These are phyloP conservation scores for Curvularia verruculosa DNA, from an alignment of 2,329 filamentous ascomycete genomes.

Conservation along the genomic window DNA sequence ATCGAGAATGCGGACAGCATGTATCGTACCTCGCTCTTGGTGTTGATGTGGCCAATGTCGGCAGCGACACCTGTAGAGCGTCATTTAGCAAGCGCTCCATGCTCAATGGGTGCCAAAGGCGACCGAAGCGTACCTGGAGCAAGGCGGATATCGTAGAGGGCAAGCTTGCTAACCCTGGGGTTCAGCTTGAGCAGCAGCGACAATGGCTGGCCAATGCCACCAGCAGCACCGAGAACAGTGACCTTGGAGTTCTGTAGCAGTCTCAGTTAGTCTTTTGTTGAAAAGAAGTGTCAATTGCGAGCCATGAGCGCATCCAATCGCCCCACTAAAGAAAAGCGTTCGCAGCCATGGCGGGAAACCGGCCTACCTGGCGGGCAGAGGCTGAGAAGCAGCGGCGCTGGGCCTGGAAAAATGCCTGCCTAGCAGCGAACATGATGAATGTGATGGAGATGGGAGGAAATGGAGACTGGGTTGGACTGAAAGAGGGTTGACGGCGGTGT, in stretches of 20 bases:
- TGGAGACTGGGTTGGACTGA: slow-evolving; percentile 37
- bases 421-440: slow-evolving; percentile 70
- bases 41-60: slow-evolving; percentile 99
- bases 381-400: slow-evolving; percentile 61
- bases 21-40: slow-evolving; percentile 74
- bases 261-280: slow-evolving; percentile 30
- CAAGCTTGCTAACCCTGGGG: slow-evolving; percentile 89
- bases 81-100: slow-evolving; percentile 25
- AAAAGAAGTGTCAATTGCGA: slow-evolving; percentile 16
- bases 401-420: slow-evolving; percentile 57
- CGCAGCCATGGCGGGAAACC: slow-evolving; percentile 15
- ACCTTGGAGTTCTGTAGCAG: slow-evolving; percentile 86
- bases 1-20: neutral
- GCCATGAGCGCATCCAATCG: slow-evolving; percentile 9
- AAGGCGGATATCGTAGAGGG: slow-evolving; percentile 96
- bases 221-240: slow-evolving; percentile 92
- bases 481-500: slow-evolving; percentile 21
- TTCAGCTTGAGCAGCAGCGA: slow-evolving; percentile 99
- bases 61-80: slow-evolving; percentile 81
- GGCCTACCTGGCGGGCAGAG: slow-evolving; percentile 58
- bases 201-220: slow-evolving; percentile 97
- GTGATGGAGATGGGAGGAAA: slow-evolving; percentile 27
- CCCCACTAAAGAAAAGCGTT: slow-evolving; percentile 34
- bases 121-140: slow-evolving; percentile 74
- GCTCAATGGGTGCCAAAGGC: slow-evolving; percentile 1